phyloP scores from a whole-genome alignment of 257 asterid genomes.

The Jacaranda copaia region DNA sequence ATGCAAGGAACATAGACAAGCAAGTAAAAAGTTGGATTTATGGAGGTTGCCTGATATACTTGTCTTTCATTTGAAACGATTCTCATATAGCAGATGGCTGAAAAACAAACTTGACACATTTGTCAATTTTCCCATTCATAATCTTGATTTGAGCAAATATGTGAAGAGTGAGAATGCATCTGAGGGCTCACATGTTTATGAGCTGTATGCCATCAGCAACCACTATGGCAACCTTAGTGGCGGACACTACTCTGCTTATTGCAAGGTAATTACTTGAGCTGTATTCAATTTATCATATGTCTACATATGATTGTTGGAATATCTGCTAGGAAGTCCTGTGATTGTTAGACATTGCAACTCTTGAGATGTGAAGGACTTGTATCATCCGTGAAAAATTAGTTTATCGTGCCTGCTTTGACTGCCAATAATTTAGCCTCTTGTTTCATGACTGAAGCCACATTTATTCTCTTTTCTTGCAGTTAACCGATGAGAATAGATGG shows the following conservation, averaged over 20 bases:
- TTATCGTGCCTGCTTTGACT: neutral
- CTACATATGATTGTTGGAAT: too few relatives aligned
- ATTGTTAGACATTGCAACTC: too few relatives aligned
- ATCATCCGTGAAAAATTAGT: too few relatives aligned
- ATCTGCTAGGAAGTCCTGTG: too few relatives aligned
- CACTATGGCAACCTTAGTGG: slow-evolving; percentile 99
- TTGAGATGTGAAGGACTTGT: too few relatives aligned
- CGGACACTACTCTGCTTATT: slow-evolving; percentile 94
- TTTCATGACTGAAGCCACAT: neutral
- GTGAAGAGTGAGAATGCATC: slow-evolving; percentile 66
- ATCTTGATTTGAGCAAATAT: slow-evolving; percentile 85
- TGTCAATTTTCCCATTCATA: slow-evolving; percentile 83
- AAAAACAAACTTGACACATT: slow-evolving; percentile 92
- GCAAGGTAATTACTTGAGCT: slow-evolving; percentile 65
- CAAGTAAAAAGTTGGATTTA: slow-evolving; percentile 88
- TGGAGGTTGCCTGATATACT: slow-evolving; percentile 95
- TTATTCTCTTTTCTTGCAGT: slow-evolving; percentile 54
- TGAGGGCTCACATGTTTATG: slow-evolving; percentile 73
- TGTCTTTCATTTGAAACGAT: slow-evolving; percentile 88
- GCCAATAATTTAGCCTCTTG: neutral
- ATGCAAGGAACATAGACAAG: slow-evolving; percentile 96
- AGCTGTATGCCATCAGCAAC: slow-evolving; percentile 91
- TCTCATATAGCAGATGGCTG: slow-evolving; percentile 90
- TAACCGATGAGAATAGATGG: slow-evolving; percentile 75
- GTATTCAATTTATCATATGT: too few relatives aligned